Conservation (phyloP, 208 protist species). For the Acanthamoeba healyi region DNA sequence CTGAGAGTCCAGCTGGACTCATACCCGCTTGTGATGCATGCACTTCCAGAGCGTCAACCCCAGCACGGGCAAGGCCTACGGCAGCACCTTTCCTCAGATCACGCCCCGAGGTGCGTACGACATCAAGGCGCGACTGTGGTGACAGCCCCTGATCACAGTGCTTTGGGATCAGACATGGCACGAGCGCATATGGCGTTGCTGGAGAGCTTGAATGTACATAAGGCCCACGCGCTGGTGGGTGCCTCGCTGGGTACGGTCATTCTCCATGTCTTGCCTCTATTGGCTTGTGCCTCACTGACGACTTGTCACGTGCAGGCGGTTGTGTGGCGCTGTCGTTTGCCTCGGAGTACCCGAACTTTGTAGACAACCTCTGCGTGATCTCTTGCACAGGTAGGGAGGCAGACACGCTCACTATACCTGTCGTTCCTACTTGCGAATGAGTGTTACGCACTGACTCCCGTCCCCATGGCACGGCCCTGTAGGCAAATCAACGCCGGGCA, state of each 20-base stretch:
- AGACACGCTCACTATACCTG: too few species aligned
- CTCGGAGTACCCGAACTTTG: constrained; percentile 65
- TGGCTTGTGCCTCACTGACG: not conserved
- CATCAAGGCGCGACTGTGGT: not conserved
- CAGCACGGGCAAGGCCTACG: constrained; percentile 14
- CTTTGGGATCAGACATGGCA: constrained; percentile 25
- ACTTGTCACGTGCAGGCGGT: constrained; percentile 18
- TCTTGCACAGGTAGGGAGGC: constrained; percentile 52
- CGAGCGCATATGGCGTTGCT: constrained; percentile 43
- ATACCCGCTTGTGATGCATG: too few species aligned
- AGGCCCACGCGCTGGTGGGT: constrained; percentile 54
- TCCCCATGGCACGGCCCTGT: too few species aligned
- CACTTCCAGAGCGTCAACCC: constrained; percentile 39
- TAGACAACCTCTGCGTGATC: constrained; percentile 74
- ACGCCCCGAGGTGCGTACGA: constrained; percentile 37
- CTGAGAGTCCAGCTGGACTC: too few species aligned
- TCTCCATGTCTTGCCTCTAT: not conserved
- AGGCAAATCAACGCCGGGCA: constrained; percentile 63
- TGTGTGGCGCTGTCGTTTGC: constrained; percentile 70
- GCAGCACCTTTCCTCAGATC: constrained; percentile 46
- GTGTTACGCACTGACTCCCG: not conserved
- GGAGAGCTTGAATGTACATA: constrained; percentile 49
- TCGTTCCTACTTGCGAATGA: not conserved
- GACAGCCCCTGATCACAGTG: not conserved
- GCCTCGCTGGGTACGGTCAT: constrained; percentile 4